Evolutionary conservation across 2,329 filamentous ascomycete genomes (phyloP), one percentile per base, ranked within the genome.

Genomic region (Penicillium sp.): DNA sequence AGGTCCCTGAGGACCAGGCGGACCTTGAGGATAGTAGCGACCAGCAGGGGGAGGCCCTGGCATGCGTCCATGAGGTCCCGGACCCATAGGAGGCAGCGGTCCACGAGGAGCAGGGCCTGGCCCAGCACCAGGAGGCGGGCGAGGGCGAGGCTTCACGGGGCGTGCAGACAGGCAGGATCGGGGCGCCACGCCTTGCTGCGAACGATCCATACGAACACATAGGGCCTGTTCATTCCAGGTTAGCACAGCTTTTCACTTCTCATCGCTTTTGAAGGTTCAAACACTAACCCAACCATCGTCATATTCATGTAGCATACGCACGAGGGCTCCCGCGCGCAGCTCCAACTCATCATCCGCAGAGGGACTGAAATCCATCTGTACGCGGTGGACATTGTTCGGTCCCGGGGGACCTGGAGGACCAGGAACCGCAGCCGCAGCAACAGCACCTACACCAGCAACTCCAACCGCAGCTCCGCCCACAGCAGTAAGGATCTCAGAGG

Each of bases 261-360:
- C 2, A 32, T 11, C 7, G 2, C 3, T 37, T 8, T 4, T 24
- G 24, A 3, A n/a, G n/a, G 12, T 29, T 39, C 24, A 6, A 47
- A 12, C 29, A 78, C 86, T 79, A 80, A 91, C 88, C 93, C 93
- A 98, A 62, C 93, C 93, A 71, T 98, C 93, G 65, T 98, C 93
- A 62, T 97, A 98, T 71, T 95, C 90, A 64, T 97, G 91, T 45
- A 97, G 76, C 55, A 98, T 76, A 55, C 91, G 82, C 43, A 97
- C 88, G 42, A 98, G 77, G 53, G 94, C 84, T 45, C 93, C 93
- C 49, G 85, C 81, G 53, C 76, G 80, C 39, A 98, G 78, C 53
- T 83, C 86, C 63, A 98, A 76, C 71, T 98, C 93, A 64, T 98
- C 93, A 5, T 89, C 86, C 78, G 97, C 85, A 3, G 87, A 91